Percentiles rank a stretch among this genome's conserved stretches.
Evolutionary conservation across 495 filamentous ascomycete species (phyloP).

Genomic region (Penicillium bialowiezense): DNA sequence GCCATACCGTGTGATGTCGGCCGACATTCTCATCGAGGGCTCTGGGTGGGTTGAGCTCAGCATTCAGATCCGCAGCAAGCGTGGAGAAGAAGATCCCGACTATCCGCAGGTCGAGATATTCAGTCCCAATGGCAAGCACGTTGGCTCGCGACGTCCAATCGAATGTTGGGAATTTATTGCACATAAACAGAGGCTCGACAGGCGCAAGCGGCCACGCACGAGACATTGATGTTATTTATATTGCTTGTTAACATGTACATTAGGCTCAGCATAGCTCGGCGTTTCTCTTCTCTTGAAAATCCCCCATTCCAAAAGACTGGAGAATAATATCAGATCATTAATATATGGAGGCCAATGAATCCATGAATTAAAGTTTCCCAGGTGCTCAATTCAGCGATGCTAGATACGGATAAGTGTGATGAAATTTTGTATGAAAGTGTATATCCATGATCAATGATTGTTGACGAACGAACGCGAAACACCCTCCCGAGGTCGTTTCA

Average conservation of each 20-base stretch:
- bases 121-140: constrained; percentile 74
- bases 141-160: constrained; percentile 68
- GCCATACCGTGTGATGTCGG: constrained; percentile 73
- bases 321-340: too few species aligned
- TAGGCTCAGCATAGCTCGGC: constrained; percentile 7
- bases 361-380: too few species aligned
- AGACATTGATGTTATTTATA: constrained; percentile 10
- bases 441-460: too few species aligned
- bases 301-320: too few species aligned
- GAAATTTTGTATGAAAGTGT: too few species aligned
- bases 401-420: too few species aligned
- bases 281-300: constrained; percentile 6
- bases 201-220: constrained; percentile 25
- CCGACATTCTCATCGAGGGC: constrained; percentile 87
- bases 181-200: constrained; percentile 33
- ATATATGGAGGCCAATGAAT: too few species aligned
- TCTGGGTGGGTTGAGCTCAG: constrained; percentile 91
- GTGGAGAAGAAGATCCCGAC: constrained; percentile 20
- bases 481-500: too few species aligned
- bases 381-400: too few species aligned
- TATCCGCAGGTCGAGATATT: constrained; percentile 81
- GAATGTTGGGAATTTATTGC: constrained; percentile 60
- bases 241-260: neutral
- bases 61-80: constrained; percentile 67
- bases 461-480: too few species aligned